These are phyloP conservation scores for Kodamaea anthophila DNA, from an alignment of 1,139 yeast genomes.

Conservation along the genomic window DNA sequence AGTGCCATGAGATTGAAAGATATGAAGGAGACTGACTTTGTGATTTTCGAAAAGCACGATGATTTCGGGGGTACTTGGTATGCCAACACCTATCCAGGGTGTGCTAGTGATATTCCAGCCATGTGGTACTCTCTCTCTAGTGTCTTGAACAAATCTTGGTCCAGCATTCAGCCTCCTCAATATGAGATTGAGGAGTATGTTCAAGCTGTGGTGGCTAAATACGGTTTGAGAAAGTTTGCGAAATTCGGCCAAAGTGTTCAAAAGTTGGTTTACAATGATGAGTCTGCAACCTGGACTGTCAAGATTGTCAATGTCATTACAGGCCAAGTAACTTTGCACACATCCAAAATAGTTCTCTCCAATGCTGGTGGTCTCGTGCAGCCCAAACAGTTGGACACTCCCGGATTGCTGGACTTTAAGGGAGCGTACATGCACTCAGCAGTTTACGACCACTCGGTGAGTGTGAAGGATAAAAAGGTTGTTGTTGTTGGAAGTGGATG, in stretches of 20 bases:
- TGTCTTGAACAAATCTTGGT: slow-evolving; percentile 40
- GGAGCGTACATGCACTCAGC: slow-evolving; percentile 47
- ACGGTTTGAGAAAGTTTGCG: slow-evolving; percentile 25
- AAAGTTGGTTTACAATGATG: slow-evolving; percentile 26
- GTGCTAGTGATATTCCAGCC: slow-evolving; percentile 49
- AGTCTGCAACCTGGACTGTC: slow-evolving; percentile 32
- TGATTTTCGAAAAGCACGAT: slow-evolving; percentile 39
- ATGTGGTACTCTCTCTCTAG: slow-evolving; percentile 41
- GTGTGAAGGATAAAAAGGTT: slow-evolving; percentile 21
- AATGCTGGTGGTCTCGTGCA: slow-evolving; percentile 37
- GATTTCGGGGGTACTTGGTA: slow-evolving; percentile 53
- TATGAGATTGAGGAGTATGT: slow-evolving; percentile 44
- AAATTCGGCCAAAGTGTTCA: slow-evolving; percentile 21
- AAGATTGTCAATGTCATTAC: slow-evolving; percentile 26
- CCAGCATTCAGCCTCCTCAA: slow-evolving; percentile 42
- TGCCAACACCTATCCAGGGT: slow-evolving; percentile 50
- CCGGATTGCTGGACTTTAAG: slow-evolving; percentile 37
- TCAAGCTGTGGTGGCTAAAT: slow-evolving; percentile 30
- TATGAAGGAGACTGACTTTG: slow-evolving; percentile 29
- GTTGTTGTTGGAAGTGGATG: slow-evolving; percentile 22
- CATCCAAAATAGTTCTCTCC: slow-evolving; percentile 25
- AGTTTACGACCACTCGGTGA: slow-evolving; percentile 38
- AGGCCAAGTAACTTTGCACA: slow-evolving; percentile 22
- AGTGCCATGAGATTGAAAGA: slow-evolving; percentile 25
- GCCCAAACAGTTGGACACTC: slow-evolving; percentile 24